phyloP scores from a whole-genome alignment of 78 protist species.

The Cavenderia fasciculata region DNA sequence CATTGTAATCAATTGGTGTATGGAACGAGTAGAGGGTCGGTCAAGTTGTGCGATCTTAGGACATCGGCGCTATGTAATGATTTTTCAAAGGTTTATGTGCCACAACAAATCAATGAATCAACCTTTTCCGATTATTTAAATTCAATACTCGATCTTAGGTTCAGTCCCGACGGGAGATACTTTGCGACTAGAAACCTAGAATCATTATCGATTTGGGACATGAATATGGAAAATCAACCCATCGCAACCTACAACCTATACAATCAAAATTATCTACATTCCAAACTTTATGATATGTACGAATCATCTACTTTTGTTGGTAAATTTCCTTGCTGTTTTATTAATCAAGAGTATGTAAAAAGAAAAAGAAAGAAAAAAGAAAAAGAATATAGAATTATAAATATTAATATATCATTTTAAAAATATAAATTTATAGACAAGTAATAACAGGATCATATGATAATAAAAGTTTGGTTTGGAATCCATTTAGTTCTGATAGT shows the following conservation, averaged over 20 bases:
- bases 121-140: constrained; percentile 49
- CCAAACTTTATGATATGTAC: constrained; percentile 41
- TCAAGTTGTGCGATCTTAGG: constrained; percentile 57
- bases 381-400: neutral
- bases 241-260: constrained; percentile 36
- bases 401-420: neutral
- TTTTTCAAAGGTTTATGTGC: constrained; percentile 17
- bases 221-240: constrained; percentile 34
- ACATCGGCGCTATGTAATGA: constrained; percentile 17
- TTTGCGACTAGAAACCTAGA: constrained; percentile 40
- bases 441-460: constrained; percentile 75
- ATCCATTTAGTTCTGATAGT: constrained; percentile 58
- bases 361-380: neutral
- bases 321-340: constrained; percentile 59
- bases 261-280: constrained; percentile 17
- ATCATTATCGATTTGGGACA: constrained; percentile 69
- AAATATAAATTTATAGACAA: neutral
- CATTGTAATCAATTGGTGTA: constrained; percentile 32
- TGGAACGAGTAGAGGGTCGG: constrained; percentile 61
- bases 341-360: constrained; percentile 12
- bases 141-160: constrained; percentile 46
- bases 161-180: constrained; percentile 52
- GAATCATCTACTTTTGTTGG: constrained; percentile 49
- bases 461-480: constrained; percentile 59
- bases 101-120: constrained; percentile 20